Conservation (phyloP, 2,329 filamentous ascomycete species). For the Talaromyces sp. region DNA sequence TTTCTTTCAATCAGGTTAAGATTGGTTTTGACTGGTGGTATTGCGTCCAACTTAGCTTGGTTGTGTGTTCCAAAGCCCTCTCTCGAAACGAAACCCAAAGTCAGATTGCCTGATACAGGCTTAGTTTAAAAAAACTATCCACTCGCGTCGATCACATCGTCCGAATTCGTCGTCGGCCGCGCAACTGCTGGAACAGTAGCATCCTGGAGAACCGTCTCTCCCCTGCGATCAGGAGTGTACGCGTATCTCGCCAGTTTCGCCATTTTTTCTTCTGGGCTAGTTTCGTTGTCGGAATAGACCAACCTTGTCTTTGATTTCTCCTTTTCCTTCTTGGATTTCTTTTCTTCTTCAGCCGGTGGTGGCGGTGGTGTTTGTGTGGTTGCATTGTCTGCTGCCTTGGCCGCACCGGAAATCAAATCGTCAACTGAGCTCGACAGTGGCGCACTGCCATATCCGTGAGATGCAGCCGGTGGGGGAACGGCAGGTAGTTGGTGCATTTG, state of each 20-base stretch:
- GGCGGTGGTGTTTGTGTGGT: constrained; percentile 28
- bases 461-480: constrained; percentile 25
- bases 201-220: constrained; percentile 31
- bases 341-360: constrained; percentile 48
- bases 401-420: constrained; percentile 47
- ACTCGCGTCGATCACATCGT: constrained; percentile 29
- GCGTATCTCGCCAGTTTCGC: constrained; percentile 71
- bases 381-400: constrained; percentile 39
- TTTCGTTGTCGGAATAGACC: constrained; percentile 74
- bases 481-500: constrained; percentile 48
- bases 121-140: constrained; percentile 11
- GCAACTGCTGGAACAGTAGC: constrained; percentile 28
- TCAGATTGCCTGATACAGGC: too few species aligned
- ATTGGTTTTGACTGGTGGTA: constrained; percentile 15
- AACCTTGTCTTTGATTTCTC: constrained; percentile 64
- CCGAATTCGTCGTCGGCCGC: constrained; percentile 28
- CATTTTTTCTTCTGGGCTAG: constrained; percentile 88
- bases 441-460: constrained; percentile 17
- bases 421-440: constrained; percentile 44
- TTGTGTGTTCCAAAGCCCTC: constrained; percentile 13
- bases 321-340: constrained; percentile 62
- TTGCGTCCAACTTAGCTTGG: constrained; percentile 35
- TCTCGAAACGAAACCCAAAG: background rate
- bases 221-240: constrained; percentile 48
- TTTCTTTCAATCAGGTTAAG: constrained; percentile 23